These are phyloP conservation scores for Russula dissimulans DNA, from an alignment of 768 basidiomycete genomes.

Conservation along the genomic window DNA sequence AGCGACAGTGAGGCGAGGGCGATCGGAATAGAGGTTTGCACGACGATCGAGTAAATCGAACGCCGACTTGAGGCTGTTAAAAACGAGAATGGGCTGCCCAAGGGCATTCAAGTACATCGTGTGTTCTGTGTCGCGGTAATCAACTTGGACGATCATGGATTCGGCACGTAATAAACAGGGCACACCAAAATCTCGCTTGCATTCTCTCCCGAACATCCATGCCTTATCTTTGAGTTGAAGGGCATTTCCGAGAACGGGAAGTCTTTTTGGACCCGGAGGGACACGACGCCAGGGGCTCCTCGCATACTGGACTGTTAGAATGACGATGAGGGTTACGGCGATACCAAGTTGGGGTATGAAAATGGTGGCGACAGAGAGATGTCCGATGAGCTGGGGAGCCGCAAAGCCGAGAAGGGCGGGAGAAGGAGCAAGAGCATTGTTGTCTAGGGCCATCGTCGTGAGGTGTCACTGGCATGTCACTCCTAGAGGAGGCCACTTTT, in stretches of 20 bases:
- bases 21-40: slow-evolving; percentile 22
- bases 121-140: not conserved
- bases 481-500: too few species aligned
- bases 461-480: not conserved
- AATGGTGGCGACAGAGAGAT: not conserved
- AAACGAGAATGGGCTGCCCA: slow-evolving; percentile 20
- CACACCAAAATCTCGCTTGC: not conserved
- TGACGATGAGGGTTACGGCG: not conserved
- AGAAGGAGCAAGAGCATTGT: not conserved
- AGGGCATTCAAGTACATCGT: slow-evolving; percentile 1
- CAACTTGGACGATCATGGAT: not conserved
- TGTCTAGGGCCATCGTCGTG: not conserved
- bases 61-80: slow-evolving; percentile 27
- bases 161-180: not conserved
- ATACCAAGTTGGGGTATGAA: not conserved
- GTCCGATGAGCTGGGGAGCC: not conserved
- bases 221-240: not conserved
- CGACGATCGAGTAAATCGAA: slow-evolving; percentile 34
- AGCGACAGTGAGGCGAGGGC: slow-evolving; percentile 25
- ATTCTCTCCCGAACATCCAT: not conserved
- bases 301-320: not conserved
- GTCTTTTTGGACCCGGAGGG: not conserved
- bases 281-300: not conserved
- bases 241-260: slow-evolving; percentile 1
- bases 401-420: not conserved